Evolutionary conservation across 805 yeast species (phyloP), one percentile per base, ranked within the genome.

Genomic region (Monosporozyma siamensis): DNA sequence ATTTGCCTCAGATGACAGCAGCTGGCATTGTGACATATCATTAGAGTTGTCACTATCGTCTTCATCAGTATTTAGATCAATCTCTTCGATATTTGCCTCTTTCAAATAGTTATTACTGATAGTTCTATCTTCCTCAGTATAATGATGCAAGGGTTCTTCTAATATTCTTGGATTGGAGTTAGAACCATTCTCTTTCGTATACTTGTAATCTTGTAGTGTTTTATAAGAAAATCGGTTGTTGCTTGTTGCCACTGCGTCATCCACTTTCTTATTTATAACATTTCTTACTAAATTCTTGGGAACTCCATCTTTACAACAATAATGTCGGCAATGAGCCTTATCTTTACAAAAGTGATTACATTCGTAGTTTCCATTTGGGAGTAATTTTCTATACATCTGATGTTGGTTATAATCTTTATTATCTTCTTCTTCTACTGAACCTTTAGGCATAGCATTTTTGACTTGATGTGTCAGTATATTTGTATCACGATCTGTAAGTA

Each of bases 231-330:
- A 27, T 12, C 14, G 31, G 4, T 9, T 9, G 6, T 4, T 10
- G 4, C 17, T 27, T n/a, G 14, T n/a, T 4, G 15, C 9, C 14
- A n/a, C 14, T 4, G 9, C 7, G 8, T 6, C 14, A 12, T 14
- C 4, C 6, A 10, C 34, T 14, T 14, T 29, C 7, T 7, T 25
- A 20, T n/a, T 15, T 18, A n/a, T 4, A 18, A 12, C 7, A 3
- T 11, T 30, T 12, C 18, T 27, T 9, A 52, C 15, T 30, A 38
- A 39, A 4, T 40, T 39, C 26, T 39, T 44, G 2, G 66, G 64
- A 15, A 66, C 52, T 1, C 77, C 77, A 29, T 68, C 71, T 31
- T 67, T 64, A 44, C 78, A 73, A 40, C 77, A 72, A 4, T 67
- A 39, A 49, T 73, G 77, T 9, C 75, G 63, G 42, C 77, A 73